Base-by-base conservation (phyloP, 305 asterid genomes). In the Solanum hybrid region DNA sequence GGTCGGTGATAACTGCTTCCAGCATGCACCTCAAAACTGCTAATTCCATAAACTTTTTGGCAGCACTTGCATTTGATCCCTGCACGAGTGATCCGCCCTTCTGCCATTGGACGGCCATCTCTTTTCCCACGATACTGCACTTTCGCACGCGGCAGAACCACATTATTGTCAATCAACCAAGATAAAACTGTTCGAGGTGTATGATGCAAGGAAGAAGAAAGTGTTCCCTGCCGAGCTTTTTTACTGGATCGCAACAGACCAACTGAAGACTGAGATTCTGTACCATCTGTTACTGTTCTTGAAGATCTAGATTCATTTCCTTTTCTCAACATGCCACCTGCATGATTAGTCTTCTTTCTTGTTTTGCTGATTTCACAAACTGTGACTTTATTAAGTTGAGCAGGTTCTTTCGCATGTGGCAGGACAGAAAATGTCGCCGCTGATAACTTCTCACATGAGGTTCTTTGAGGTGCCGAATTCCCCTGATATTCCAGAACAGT, bases 41-140 rank as follows among this genome's bases (percentile, higher is more conserved):
- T 91, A 89, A 96, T 93, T 33, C 94, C 84, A 90, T 93, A 94
- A 73, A 85, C 90, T 79, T 12, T 85, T 33, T 92, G 93, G 70
- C 98, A 96, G 90, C 98, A 96, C 89, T 89, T 78, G 81, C 98
- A 96, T 91, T 92, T 94, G 90, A 96, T 95, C 90, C 99, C 99
- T 26, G 96, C 96, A 79, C 96, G 96, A 80, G 94, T 93, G 92
- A 96, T 91, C 83, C 94, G 91, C 22, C 99, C 98, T 92, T 93
- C 95, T 37, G 91, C 91, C 92, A 77, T 89, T 75, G 89, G 88
- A 38, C 6, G 79, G 8, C 91, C 90, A 68, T 89, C 91, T 45
- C 88, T 87, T 84, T 76, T 89, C 15, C 90, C 85, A n/a, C 94
- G 92, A 89, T 96, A 96, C 29, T 90, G 91, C 89, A 96, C 98